Conservation (phyloP, 2,329 filamentous ascomycete species). For the Alternaria gaisen region DNA sequence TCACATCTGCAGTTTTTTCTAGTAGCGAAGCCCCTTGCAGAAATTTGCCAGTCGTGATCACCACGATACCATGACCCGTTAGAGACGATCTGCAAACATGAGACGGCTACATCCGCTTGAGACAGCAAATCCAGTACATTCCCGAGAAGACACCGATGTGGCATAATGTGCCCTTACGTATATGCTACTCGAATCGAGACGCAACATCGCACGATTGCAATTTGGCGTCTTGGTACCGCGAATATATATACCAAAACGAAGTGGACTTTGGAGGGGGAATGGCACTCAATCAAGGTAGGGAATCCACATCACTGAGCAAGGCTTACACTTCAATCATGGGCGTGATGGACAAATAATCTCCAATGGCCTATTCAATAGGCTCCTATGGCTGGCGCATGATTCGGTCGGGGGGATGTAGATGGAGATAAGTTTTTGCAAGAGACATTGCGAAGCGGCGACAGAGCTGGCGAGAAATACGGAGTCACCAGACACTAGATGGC, state of each 20-base stretch:
- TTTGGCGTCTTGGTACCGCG: background rate
- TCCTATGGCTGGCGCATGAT: background rate
- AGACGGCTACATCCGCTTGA: background rate
- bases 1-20: background rate
- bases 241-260: background rate
- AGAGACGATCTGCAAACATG: background rate
- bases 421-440: background rate
- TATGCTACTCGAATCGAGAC: background rate
- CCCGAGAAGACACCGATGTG: background rate
- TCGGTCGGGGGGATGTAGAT: background rate
- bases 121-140: background rate
- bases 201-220: background rate
- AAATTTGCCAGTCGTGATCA: background rate
- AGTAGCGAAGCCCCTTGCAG: background rate
- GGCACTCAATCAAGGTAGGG: background rate
- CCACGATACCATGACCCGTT: background rate
- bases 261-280: background rate
- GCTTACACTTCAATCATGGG: background rate
- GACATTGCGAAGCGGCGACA: background rate
- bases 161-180: background rate
- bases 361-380: background rate
- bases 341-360: background rate
- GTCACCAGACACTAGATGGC: background rate
- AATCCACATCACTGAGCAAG: background rate
- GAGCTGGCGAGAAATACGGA: background rate